Evolutionary conservation across 169 alveolate species (phyloP).

Genomic region (Plasmodium gonderi): DNA sequence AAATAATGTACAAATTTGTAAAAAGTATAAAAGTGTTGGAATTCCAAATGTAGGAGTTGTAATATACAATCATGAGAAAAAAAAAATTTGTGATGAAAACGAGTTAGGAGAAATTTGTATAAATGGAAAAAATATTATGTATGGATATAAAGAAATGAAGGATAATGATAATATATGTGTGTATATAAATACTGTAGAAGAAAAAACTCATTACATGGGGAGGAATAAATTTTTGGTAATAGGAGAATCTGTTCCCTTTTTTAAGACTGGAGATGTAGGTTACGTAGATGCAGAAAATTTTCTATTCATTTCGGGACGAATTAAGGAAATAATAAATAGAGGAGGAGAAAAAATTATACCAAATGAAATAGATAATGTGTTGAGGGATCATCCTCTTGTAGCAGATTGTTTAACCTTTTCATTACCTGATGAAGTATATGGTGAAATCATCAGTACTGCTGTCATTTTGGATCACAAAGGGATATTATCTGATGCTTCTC

Average conservation of each 20-base stretch:
- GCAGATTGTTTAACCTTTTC: constrained; percentile 45
- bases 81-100: constrained; percentile 34
- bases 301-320: constrained; percentile 58
- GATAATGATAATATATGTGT: constrained; percentile 71
- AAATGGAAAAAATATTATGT: constrained; percentile 54
- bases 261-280: constrained; percentile 74
- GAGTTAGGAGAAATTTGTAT: constrained; percentile 71
- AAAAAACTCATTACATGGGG: constrained; percentile 34
- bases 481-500: not conserved
- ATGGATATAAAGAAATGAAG: constrained; percentile 49
- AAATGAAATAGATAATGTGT: constrained; percentile 59
- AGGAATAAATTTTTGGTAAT: constrained; percentile 17
- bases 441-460: constrained; percentile 47
- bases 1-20: not conserved
- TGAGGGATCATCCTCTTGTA: constrained; percentile 5
- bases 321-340: constrained; percentile 64
- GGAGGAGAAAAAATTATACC: constrained; percentile 73
- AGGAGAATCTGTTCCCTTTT: constrained; percentile 24
- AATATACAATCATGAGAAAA: constrained; percentile 37
- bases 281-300: constrained; percentile 57
- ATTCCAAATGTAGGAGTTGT: constrained; percentile 72
- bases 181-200: constrained; percentile 18
- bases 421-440: constrained; percentile 39
- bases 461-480: constrained; percentile 25
- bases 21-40: constrained; percentile 72